These are phyloP conservation scores for Secale cereale DNA, from an alignment of 176 grass and related monocot genomes.

Conservation along the genomic window DNA sequence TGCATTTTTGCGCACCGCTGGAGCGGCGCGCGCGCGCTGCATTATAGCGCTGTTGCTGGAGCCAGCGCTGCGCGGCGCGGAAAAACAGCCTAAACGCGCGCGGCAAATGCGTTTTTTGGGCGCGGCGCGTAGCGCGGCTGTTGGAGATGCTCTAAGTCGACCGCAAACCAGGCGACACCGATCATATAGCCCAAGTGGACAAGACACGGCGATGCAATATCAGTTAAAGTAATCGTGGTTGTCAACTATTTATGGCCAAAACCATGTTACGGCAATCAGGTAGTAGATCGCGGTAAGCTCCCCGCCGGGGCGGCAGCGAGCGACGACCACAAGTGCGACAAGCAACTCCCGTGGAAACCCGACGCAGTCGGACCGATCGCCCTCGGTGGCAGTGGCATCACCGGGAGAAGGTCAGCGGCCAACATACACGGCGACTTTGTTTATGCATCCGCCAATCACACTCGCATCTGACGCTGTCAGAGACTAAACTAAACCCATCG, in stretches of 20 bases:
- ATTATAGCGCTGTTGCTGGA: too few relatives aligned
- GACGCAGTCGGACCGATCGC: conserved; percentile 19
- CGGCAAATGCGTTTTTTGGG: too few relatives aligned
- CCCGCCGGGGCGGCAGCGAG: not conserved
- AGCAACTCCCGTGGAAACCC: conserved; percentile 37
- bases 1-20: too few relatives aligned
- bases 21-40: too few relatives aligned
- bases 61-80: too few relatives aligned
- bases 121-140: too few relatives aligned
- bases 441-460: not conserved
- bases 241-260: not conserved
- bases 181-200: not conserved
- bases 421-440: conserved; percentile 17
- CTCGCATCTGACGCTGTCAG: not conserved
- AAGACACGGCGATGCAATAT: not conserved
- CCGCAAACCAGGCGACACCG: not conserved
- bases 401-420: conserved; percentile 32
- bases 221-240: not conserved
- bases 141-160: too few relatives aligned
- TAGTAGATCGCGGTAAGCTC: not conserved
- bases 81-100: too few relatives aligned
- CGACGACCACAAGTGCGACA: conserved; percentile 7
- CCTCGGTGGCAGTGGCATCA: too few relatives aligned
- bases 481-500: not conserved
- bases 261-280: not conserved